These are phyloP conservation scores for Strigomonas culicis DNA, from an alignment of 208 protist species.

Conservation along the genomic window DNA sequence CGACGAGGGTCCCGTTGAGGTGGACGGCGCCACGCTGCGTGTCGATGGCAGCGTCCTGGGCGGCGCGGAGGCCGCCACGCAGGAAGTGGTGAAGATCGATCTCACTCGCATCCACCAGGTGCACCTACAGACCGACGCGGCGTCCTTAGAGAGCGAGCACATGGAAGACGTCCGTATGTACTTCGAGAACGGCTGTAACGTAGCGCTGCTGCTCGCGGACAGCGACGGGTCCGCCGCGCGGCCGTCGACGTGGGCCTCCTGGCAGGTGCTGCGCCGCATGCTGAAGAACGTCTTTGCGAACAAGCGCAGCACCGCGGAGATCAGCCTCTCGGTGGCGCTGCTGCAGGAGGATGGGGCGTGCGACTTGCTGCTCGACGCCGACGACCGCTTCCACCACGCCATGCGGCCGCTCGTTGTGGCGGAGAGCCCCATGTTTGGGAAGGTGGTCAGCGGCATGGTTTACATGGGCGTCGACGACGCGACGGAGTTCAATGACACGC, in stretches of 20 bases:
- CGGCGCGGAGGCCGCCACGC: conserved; percentile 44
- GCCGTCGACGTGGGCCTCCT: conserved; percentile 60
- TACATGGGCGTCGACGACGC: conserved; percentile 57
- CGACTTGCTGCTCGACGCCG: conserved; percentile 32
- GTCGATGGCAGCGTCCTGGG: conserved; percentile 33
- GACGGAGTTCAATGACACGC: conserved; percentile 53
- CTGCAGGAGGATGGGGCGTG: conserved; percentile 70
- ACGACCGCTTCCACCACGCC: neutral
- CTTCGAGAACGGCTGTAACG: conserved; percentile 55
- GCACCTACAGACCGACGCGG: conserved; percentile 18
- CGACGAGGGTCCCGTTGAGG: conserved; percentile 17
- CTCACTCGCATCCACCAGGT: conserved; percentile 49
- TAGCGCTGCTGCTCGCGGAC: conserved; percentile 63
- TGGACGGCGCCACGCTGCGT: conserved; percentile 58
- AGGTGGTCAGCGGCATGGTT: conserved; percentile 48
- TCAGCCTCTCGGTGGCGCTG: conserved; percentile 56
- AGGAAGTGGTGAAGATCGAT: no score
- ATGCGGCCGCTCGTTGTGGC: conserved; percentile 48
- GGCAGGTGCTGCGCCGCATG: conserved; percentile 47
- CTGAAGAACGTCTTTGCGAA: conserved; percentile 51
- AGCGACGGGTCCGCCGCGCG: conserved; percentile 29
- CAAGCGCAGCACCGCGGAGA: conserved; percentile 24
- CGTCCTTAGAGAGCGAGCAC: conserved; percentile 22
- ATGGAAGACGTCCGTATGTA: conserved; percentile 59
- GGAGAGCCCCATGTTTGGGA: conserved; percentile 71